Evolutionary conservation across 2,329 filamentous ascomycete species (phyloP).

Genomic region (Rhytidhysteron rufulum): DNA sequence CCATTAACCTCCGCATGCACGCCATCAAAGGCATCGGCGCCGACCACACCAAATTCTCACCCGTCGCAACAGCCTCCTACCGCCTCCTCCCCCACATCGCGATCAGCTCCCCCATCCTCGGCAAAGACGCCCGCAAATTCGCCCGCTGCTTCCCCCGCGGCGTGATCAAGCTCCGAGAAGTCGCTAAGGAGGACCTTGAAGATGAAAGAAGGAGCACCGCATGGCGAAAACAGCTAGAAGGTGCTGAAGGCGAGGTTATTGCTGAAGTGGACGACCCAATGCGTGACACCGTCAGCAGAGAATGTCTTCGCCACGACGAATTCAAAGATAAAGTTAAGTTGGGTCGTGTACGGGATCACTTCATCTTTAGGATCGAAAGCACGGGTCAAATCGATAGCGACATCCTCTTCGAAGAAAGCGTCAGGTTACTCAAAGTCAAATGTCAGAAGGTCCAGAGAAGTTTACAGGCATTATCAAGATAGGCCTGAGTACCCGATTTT

Average conservation of each 20-base stretch:
- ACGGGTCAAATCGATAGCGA: constrained; percentile 94
- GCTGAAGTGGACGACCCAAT: constrained; percentile 85
- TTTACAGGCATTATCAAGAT: constrained; percentile 47
- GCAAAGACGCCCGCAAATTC: constrained; percentile 84
- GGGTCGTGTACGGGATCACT: constrained; percentile 86
- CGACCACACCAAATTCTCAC: constrained; percentile 96
- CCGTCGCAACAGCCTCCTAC: constrained; percentile 92
- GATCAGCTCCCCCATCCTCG: constrained; percentile 79
- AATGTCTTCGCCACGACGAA: constrained; percentile 85
- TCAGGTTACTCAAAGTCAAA: constrained; percentile 82
- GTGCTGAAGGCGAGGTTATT: constrained; percentile 74
- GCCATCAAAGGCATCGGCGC: constrained; percentile 91
- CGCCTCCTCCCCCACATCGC: constrained; percentile 83
- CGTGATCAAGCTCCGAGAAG: constrained; percentile 75
- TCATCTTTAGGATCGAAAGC: constrained; percentile 95
- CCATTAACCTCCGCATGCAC: constrained; percentile 82
- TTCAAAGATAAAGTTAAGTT: constrained; percentile 95
- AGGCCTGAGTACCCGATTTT: no score
- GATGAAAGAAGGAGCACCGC: no score
- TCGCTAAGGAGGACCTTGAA: constrained; percentile 67
- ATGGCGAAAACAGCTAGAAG: constrained; percentile 64
- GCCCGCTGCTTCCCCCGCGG: constrained; percentile 82
- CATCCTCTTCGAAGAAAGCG: constrained; percentile 83
- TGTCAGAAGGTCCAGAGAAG: constrained; percentile 70
- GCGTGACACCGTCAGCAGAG: constrained; percentile 91